phyloP scores from a whole-genome alignment of 164 flowering plant genomes.

The Annona squamosa region DNA sequence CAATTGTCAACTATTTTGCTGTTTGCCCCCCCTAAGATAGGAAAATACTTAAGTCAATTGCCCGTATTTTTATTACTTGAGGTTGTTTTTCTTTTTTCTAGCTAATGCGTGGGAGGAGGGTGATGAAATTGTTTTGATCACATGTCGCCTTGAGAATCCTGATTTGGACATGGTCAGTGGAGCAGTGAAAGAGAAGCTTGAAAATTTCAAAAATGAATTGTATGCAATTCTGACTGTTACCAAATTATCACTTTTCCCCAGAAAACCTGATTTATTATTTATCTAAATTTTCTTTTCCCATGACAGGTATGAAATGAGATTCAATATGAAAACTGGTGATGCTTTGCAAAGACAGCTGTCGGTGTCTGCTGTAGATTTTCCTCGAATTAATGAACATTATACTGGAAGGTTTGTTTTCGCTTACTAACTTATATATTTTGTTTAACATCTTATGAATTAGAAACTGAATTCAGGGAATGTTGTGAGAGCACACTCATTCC shows the following conservation, averaged over 20 bases:
- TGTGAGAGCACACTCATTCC: neutral
- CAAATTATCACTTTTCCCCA: neutral
- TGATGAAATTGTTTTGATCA: slow-evolving; percentile 77
- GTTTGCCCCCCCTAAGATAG: neutral
- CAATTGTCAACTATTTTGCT: too few species aligned
- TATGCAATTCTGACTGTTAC: slow-evolving; percentile 26
- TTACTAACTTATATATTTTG: neutral
- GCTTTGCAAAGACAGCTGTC: slow-evolving; percentile 84
- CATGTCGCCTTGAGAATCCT: slow-evolving; percentile 78
- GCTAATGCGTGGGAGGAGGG: slow-evolving; percentile 99
- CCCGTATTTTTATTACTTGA: slow-evolving; percentile 7
- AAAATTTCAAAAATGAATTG: slow-evolving; percentile 72
- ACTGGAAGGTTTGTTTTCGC: slow-evolving; percentile 59
- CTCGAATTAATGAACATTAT: slow-evolving; percentile 80
- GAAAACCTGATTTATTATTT: neutral
- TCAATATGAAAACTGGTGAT: slow-evolving; percentile 76
- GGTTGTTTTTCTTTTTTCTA: slow-evolving; percentile 18
- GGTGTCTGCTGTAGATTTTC: slow-evolving; percentile 82
- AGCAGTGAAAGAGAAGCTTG: slow-evolving; percentile 51
- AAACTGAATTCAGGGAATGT: neutral
- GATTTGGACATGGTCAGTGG: slow-evolving; percentile 73
- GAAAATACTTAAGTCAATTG: neutral
- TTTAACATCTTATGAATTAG: neutral
- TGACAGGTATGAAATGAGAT: slow-evolving; percentile 87
- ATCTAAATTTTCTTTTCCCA: neutral